phyloP scores from a whole-genome alignment of 2,329 filamentous ascomycete genomes.

The Paracamarosporium sp. region DNA sequence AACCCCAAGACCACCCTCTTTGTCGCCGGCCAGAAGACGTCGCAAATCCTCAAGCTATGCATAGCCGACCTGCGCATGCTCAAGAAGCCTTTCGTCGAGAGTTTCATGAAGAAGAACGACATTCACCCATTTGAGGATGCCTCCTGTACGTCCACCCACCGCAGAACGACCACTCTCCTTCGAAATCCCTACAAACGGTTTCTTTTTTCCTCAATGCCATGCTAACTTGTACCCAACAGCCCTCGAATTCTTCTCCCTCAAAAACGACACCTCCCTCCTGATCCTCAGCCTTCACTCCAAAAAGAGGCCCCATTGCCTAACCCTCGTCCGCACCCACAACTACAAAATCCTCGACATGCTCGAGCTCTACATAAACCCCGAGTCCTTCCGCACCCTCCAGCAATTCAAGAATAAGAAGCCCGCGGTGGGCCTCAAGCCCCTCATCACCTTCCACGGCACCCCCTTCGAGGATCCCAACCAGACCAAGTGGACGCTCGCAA shows the following conservation, averaged over 20 bases:
- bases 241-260: constrained; percentile 93
- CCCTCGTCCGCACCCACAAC: constrained; percentile 80
- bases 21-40: constrained; percentile 85
- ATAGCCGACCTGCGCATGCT: constrained; percentile 84
- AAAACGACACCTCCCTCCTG: constrained; percentile 90
- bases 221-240: constrained; percentile 38
- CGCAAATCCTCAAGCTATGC: constrained; percentile 81
- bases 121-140: constrained; percentile 94
- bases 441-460: constrained; percentile 89
- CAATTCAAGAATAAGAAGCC: constrained; percentile 73
- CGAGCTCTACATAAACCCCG: constrained; percentile 82
- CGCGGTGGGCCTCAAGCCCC: constrained; percentile 82
- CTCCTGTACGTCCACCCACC: constrained; percentile 53
- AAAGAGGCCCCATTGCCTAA: constrained; percentile 93
- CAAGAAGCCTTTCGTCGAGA: constrained; percentile 83
- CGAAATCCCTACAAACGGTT: neutral
- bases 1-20: constrained; percentile 91
- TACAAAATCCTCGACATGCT: constrained; percentile 94
- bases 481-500: constrained; percentile 83
- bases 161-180: neutral
- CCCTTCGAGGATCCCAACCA: constrained; percentile 83
- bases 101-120: constrained; percentile 96
- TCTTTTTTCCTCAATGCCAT: no score
- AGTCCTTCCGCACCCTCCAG: constrained; percentile 71
- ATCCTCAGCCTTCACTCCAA: constrained; percentile 87